Evolutionary conservation across 2,329 filamentous ascomycete genomes (phyloP).

Genomic region (Exophiala sp.): DNA sequence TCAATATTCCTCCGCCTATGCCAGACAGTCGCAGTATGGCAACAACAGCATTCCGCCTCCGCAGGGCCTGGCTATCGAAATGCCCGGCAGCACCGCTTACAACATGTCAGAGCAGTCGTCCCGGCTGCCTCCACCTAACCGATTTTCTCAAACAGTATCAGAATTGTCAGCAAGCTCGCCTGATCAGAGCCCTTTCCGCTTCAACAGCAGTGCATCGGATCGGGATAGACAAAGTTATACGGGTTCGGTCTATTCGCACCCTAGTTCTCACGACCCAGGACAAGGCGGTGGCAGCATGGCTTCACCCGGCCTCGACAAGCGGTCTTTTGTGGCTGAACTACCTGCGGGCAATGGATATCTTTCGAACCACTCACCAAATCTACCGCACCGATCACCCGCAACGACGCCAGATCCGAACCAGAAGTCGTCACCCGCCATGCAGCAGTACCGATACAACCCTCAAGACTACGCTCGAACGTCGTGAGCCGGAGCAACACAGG

Average conservation of each 20-base stretch:
- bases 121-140: constrained; percentile 11
- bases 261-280: constrained; percentile 12
- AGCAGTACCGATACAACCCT: constrained; percentile 23
- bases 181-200: constrained; percentile 11
- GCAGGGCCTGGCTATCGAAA: constrained; percentile 27
- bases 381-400: constrained; percentile 10
- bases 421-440: constrained; percentile 4
- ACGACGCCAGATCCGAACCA: constrained; percentile 14
- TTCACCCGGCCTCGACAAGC: constrained; percentile 19
- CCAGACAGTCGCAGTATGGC: constrained; percentile 16
- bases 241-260: constrained; percentile 19
- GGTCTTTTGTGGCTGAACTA: constrained; percentile 19
- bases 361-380: constrained; percentile 7
- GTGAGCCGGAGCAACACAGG: not conserved
- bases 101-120: constrained; percentile 4
- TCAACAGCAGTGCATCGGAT: constrained; percentile 10
- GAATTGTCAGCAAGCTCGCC: constrained; percentile 21
- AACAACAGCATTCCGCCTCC: not conserved
- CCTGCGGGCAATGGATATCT: constrained; percentile 6
- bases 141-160: constrained; percentile 18
- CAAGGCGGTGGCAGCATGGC: constrained; percentile 6
- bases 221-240: constrained; percentile 22
- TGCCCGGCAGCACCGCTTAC: constrained; percentile 22
- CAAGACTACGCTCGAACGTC: constrained; percentile 22
- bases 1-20: constrained; percentile 13